phyloP scores from a whole-genome alignment of 805 yeast species.

The Suhomyces emberorum region DNA sequence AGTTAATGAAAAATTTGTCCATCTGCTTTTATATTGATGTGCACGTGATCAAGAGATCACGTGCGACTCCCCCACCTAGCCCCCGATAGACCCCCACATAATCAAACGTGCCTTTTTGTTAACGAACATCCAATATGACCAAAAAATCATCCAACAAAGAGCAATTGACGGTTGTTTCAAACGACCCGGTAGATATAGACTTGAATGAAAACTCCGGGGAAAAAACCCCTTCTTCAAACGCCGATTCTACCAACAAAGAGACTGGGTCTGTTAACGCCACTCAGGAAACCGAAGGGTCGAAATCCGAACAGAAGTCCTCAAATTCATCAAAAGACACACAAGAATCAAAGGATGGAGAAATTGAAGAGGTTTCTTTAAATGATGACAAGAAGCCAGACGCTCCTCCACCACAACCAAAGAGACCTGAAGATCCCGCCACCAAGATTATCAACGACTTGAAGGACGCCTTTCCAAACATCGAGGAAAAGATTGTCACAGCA shows the following conservation, averaged over 20 bases:
- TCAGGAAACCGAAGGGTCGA: constrained; percentile 1
- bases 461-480: constrained; percentile 84
- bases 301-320: background rate
- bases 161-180: constrained; percentile 28
- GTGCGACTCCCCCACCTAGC: no score
- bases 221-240: no score
- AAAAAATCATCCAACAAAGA: constrained; percentile 14
- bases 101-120: background rate
- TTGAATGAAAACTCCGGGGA: no score
- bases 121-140: constrained; percentile 12
- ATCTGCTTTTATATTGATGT: no score
- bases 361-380: constrained; percentile 2
- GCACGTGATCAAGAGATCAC: no score
- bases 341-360: constrained; percentile 1
- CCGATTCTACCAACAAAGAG: constrained; percentile 8
- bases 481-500: constrained; percentile 68
- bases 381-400: constrained; percentile 11
- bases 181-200: constrained; percentile 33
- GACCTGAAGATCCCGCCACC: constrained; percentile 62
- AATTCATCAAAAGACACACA: no score
- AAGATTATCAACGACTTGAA: constrained; percentile 56
- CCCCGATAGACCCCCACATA: background rate
- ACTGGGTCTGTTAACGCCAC: background rate
- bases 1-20: no score
- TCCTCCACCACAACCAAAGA: constrained; percentile 40